Conservation (phyloP, 305 asterid genomes). For the Salvia sclarea region DNA sequence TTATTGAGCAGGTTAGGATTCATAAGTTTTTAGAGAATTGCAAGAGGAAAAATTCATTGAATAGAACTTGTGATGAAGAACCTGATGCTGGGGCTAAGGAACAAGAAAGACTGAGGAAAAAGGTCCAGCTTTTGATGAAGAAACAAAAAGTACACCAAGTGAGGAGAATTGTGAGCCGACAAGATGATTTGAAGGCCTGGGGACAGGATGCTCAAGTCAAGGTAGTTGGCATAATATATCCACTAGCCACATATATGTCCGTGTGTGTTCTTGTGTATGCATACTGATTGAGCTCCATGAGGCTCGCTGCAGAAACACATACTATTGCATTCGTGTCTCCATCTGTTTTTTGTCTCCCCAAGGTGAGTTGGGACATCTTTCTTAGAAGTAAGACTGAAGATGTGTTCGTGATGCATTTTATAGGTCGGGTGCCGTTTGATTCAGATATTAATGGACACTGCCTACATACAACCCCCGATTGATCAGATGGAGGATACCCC, state of each 20-base stretch:
- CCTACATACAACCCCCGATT: constrained; percentile 85
- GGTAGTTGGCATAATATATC: constrained; percentile 45
- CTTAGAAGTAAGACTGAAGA: constrained; percentile 24
- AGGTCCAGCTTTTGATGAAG: constrained; percentile 73
- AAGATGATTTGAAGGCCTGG: constrained; percentile 78
- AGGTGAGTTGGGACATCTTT: constrained; percentile 20
- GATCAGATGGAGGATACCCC: constrained; percentile 72
- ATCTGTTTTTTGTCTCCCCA: not conserved
- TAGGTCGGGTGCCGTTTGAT: constrained; percentile 93
- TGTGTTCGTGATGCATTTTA: constrained; percentile 23
- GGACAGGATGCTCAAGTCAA: constrained; percentile 84
- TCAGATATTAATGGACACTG: constrained; percentile 78
- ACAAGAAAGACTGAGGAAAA: constrained; percentile 61
- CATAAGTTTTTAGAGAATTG: constrained; percentile 69
- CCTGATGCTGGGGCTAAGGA: constrained; percentile 49
- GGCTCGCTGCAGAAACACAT: not conserved
- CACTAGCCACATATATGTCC: not conserved
- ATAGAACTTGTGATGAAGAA: constrained; percentile 56
- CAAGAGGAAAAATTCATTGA: constrained; percentile 68
- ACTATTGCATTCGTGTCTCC: not conserved
- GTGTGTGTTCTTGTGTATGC: not conserved
- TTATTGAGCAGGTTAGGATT: constrained; percentile 70
- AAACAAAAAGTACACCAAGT: constrained; percentile 70
- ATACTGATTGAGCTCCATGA: not conserved
- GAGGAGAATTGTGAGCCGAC: constrained; percentile 61